Evolutionary conservation across 2,329 filamentous ascomycete species (phyloP).

Genomic region (Aspergillus novofumigatus): DNA sequence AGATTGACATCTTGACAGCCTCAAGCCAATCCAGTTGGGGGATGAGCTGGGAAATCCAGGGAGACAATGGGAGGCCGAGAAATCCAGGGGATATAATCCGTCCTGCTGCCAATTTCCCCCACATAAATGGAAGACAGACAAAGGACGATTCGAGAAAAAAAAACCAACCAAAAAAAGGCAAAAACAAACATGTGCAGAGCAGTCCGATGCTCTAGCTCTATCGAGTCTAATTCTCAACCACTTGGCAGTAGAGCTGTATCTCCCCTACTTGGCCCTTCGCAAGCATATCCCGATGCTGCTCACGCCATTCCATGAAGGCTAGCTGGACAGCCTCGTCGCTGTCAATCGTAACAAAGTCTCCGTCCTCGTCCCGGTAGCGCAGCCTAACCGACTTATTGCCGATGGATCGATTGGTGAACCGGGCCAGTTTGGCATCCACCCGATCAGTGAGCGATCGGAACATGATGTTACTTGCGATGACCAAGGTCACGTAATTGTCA

Average conservation of each 20-base stretch:
- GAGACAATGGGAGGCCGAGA: constrained; percentile 19
- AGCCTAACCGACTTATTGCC: constrained; percentile 77
- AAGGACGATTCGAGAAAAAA: constrained; percentile 2
- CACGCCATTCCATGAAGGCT: constrained; percentile 90
- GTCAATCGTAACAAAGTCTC: constrained; percentile 88
- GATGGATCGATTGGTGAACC: constrained; percentile 80
- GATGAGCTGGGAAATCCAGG: constrained; percentile 21
- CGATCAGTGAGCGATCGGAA: constrained; percentile 92
- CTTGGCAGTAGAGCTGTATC: constrained; percentile 81
- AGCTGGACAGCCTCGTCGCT: constrained; percentile 95
- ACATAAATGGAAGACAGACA: neutral
- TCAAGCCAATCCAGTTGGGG: constrained; percentile 30
- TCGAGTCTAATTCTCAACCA: constrained; percentile 37
- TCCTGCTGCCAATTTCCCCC: neutral
- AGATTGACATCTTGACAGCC: constrained; percentile 20
- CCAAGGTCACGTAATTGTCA: constrained; percentile 88
- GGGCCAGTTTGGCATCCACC: constrained; percentile 89
- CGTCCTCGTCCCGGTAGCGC: constrained; percentile 87
- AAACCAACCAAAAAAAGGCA: constrained; percentile 8
- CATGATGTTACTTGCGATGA: constrained; percentile 91
- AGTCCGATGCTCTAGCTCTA: neutral
- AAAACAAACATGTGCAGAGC: constrained; percentile 4
- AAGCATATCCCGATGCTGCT: constrained; percentile 61
- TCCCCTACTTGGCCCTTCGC: constrained; percentile 71
- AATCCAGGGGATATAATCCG: constrained; percentile 21